phyloP scores from a whole-genome alignment of 345 rosid species.

The Pistacia atlantica region DNA sequence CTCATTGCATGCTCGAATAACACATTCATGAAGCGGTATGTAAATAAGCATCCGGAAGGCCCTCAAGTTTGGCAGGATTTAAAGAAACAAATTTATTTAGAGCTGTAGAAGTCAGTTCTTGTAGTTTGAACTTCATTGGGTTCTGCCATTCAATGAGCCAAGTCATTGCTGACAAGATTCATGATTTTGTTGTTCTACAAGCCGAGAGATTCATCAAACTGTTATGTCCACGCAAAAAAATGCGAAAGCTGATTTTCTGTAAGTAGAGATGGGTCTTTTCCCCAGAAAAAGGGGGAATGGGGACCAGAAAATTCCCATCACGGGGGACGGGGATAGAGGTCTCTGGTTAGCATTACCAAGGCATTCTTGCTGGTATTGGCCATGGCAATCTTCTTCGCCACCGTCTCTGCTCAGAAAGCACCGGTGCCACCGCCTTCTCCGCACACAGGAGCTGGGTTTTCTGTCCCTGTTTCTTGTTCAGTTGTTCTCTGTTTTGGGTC shows the following conservation, averaged over 20 bases:
- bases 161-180: too few relatives aligned
- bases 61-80: constrained; percentile 58
- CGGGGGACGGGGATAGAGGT: too few relatives aligned
- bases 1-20: constrained; percentile 49
- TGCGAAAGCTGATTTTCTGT: too few relatives aligned
- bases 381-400: constrained; percentile 8
- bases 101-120: not conserved
- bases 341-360: constrained; percentile 19
- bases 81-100: constrained; percentile 40
- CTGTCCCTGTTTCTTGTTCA: constrained; percentile 4
- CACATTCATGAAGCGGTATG: constrained; percentile 38
- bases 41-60: constrained; percentile 61
- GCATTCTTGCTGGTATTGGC: constrained; percentile 17
- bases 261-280: too few relatives aligned
- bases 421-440: constrained; percentile 10
- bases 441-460: constrained; percentile 4
- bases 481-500: not conserved
- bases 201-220: too few relatives aligned
- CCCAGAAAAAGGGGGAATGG: too few relatives aligned
- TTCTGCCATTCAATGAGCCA: not conserved
- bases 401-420: constrained; percentile 39
- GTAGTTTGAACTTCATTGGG: not conserved
- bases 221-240: too few relatives aligned
- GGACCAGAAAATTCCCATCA: too few relatives aligned
- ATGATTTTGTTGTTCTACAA: too few relatives aligned